Evolutionary conservation across 495 filamentous ascomycete species (phyloP).

Genomic region (Penicillium silybi): DNA sequence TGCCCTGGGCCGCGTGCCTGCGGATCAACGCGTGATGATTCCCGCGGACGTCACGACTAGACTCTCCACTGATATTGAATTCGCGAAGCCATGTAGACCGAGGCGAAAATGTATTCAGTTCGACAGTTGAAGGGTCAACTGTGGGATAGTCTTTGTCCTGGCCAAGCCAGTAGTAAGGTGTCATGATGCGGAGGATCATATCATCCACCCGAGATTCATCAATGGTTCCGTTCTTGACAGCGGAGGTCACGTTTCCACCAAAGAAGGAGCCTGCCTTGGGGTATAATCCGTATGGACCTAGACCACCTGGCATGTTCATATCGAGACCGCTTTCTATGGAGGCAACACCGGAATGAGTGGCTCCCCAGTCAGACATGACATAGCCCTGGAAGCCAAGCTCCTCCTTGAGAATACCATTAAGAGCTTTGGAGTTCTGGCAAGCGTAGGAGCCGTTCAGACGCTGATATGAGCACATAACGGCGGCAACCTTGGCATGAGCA

Average conservation of each 20-base stretch:
- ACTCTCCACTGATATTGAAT: conserved; percentile 51
- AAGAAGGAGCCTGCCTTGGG: too few species aligned
- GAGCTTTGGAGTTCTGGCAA: conserved; percentile 58
- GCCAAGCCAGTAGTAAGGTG: conserved; percentile 49
- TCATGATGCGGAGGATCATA: conserved; percentile 51
- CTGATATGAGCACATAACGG: conserved; percentile 69
- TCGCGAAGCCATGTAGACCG: conserved; percentile 26
- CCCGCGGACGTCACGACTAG: conserved; percentile 47
- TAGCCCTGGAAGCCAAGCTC: conserved; percentile 67
- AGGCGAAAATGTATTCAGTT: conserved; percentile 59
- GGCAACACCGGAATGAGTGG: conserved; percentile 52
- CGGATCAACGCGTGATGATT: conserved; percentile 52
- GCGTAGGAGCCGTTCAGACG: conserved; percentile 62
- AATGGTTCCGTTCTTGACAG: conserved; percentile 53
- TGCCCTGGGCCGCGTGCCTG: conserved; percentile 53
- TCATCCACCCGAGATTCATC: conserved; percentile 52
- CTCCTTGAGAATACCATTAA: conserved; percentile 60
- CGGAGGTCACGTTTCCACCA: conserved; percentile 7
- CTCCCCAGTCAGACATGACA: conserved; percentile 63
- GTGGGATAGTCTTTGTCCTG: conserved; percentile 46
- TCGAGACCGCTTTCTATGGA: conserved; percentile 56
- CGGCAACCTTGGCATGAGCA: conserved; percentile 55
- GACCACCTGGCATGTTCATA: conserved; percentile 58
- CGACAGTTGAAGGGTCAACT: conserved; percentile 39
- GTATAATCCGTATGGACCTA: too few species aligned